Percentiles rank a stretch among this genome's conserved stretches.
Evolutionary conservation across 345 rosid genomes (phyloP).

Genomic region (Arabidopsis arenosa): DNA sequence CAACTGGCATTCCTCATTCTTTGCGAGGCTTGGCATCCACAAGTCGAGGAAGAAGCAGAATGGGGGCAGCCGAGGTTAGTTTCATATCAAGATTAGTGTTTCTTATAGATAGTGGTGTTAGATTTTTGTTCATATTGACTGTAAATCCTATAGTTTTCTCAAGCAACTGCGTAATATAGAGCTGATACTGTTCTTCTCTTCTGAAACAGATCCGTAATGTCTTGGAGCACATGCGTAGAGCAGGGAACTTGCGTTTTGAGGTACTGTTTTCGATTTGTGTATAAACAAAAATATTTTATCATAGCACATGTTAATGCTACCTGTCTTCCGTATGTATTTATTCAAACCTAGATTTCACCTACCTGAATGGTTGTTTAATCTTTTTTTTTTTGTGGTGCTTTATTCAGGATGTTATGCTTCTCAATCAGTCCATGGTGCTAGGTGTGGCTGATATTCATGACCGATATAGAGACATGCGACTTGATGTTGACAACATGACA

Average conservation of each 20-base stretch:
- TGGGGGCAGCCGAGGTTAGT: conserved; percentile 78
- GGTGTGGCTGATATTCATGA: conserved; percentile 75
- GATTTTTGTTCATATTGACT: conserved; percentile 1
- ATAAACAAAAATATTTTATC: neutral
- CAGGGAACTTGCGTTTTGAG: conserved; percentile 80
- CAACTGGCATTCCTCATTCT: conserved; percentile 59
- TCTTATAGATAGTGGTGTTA: neutral
- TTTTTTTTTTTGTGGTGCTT: neutral
- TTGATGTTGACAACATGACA: conserved; percentile 96
- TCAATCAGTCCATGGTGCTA: conserved; percentile 67
- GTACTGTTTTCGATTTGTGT: conserved; percentile 46
- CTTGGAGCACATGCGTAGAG: conserved; percentile 86
- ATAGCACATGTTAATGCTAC: neutral
- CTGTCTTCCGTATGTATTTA: neutral
- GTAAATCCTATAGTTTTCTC: conserved; percentile 11
- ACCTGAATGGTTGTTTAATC: conserved; percentile 1
- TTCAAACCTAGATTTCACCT: neutral
- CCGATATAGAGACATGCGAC: conserved; percentile 93
- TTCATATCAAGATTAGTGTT: conserved; percentile 21
- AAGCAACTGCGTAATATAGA: neutral
- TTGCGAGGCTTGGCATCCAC: conserved; percentile 60
- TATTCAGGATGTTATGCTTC: conserved; percentile 82
- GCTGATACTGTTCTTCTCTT: conserved; percentile 39
- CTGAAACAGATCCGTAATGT: conserved; percentile 69
- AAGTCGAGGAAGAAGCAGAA: conserved; percentile 77